phyloP scores from a whole-genome alignment of 768 basidiomycete species.

The Guyanaporus albipodus region DNA sequence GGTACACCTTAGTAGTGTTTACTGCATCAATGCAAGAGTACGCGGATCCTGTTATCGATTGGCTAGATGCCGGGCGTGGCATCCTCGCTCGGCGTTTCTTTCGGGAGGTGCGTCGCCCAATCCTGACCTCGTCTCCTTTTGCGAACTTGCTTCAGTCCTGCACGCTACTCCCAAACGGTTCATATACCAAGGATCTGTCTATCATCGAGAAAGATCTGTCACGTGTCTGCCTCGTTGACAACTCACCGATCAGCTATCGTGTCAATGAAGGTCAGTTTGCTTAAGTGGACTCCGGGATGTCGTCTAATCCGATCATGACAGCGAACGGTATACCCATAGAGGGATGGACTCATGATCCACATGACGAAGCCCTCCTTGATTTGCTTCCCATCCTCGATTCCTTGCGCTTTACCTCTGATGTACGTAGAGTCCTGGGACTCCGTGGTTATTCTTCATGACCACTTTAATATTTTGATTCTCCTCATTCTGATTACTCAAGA shows the following conservation, averaged over 20 bases:
- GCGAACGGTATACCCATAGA: conserved; percentile 99
- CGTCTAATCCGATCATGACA: conserved; percentile 30
- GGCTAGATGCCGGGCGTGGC: conserved; percentile 93
- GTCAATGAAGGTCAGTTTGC: conserved; percentile 77
- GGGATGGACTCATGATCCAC: conserved; percentile 97
- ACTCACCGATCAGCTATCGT: conserved; percentile 89
- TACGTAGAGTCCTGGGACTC: conserved; percentile 84
- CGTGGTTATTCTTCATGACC: conserved; percentile 45
- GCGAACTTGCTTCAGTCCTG: conserved; percentile 59
- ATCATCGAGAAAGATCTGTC: conserved; percentile 86
- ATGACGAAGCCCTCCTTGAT: conserved; percentile 94
- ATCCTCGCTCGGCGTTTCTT: conserved; percentile 87
- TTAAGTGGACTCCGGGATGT: not conserved
- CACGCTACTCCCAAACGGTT: conserved; percentile 86
- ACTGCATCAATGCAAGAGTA: conserved; percentile 99
- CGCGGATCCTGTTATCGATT: conserved; percentile 99
- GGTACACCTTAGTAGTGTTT: conserved; percentile 99
- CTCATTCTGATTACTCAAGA: conserved; percentile 10
- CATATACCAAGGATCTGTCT: conserved; percentile 90
- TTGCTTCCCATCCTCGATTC: conserved; percentile 94
- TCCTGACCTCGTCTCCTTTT: not conserved
- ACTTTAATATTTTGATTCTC: conserved; percentile 4
- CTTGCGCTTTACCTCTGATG: conserved; percentile 92
- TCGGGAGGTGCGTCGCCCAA: conserved; percentile 65
- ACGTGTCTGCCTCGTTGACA: conserved; percentile 94